Conservation (phyloP, 768 basidiomycete species). For the Pleurotus tuber-regium region DNA sequence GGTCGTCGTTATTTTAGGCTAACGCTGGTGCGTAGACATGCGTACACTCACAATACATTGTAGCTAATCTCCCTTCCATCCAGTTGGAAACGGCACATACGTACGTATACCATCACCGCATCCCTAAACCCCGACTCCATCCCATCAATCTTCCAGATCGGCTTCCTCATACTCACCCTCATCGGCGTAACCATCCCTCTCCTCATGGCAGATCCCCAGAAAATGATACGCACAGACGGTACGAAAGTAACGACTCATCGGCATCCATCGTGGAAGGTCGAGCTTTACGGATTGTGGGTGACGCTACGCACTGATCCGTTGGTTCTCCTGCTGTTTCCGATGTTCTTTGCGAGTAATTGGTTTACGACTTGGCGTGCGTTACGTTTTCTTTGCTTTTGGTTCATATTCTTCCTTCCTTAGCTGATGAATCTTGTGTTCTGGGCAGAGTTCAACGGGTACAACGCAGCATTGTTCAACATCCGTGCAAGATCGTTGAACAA, state of each 20-base stretch:
- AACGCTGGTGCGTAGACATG: slow-evolving; percentile 16
- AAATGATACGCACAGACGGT: slow-evolving; percentile 75
- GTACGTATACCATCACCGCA: slow-evolving; percentile 38
- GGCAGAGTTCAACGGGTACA: slow-evolving; percentile 76
- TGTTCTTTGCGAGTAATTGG: slow-evolving; percentile 85
- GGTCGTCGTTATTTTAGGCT: not conserved
- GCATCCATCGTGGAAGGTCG: slow-evolving; percentile 77
- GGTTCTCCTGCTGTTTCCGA: slow-evolving; percentile 76
- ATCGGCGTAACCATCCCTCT: slow-evolving; percentile 67
- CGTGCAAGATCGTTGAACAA: slow-evolving; percentile 76
- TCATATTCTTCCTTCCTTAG: slow-evolving; percentile 1
- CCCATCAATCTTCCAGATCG: slow-evolving; percentile 50
- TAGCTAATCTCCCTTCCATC: slow-evolving; percentile 2
- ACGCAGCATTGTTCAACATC: slow-evolving; percentile 78
- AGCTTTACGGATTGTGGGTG: slow-evolving; percentile 66
- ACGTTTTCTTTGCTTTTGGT: slow-evolving; percentile 21
- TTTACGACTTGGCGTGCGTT: slow-evolving; percentile 84
- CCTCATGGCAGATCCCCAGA: slow-evolving; percentile 68
- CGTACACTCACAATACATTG: not conserved
- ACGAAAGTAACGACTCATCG: slow-evolving; percentile 59
- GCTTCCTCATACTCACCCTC: slow-evolving; percentile 68
- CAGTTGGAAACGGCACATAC: slow-evolving; percentile 74
- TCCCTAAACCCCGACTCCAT: not conserved
- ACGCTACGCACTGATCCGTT: slow-evolving; percentile 68
- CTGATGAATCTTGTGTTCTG: not conserved